Evolutionary conservation across 768 basidiomycete genomes (phyloP), one percentile per base, ranked within the genome.

Genomic region (Cystofilobasidium macerans): DNA sequence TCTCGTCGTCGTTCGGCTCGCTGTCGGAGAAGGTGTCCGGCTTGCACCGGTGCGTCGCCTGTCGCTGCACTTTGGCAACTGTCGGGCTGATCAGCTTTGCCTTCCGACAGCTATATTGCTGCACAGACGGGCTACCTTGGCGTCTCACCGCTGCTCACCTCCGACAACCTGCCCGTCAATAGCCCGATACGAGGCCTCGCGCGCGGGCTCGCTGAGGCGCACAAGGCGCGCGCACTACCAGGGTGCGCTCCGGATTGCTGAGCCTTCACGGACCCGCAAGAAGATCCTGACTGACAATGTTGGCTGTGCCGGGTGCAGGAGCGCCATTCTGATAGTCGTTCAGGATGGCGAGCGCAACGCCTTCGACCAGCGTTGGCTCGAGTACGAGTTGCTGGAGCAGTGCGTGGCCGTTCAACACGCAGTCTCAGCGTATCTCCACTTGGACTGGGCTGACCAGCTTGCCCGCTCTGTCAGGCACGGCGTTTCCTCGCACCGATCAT

Each of bases 301-400:
- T n/a, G n/a, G n/a, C n/a, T n/a, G n/a, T n/a, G n/a, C 5, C 28
- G 5, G 30, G 6, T 42, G 16, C 43, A 67, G 65, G 14, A 42
- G 58, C n/a, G 35, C 60, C 4, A 62, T 98, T 32, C 79, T 98
- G 16, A 89, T 98, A 71, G 89, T 97, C n/a, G 84, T 89, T 0
- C 92, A 93, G 72, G 81, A 84, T 5, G 82, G 83, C 47, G 94
- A 98, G 74, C 81, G 93, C 42, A 99, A 99, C 75, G 82, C 94
- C 6, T 98, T 97, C 73, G 94, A 98, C 75, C 94, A 99, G 75
- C 81, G 86, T 18, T 83, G 82, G 79, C 77, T 98, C 28, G 90
- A 98, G 76, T 95, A 89, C 69, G 85, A 89, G 68, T 79, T 99
- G 0, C 75, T 89, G 0, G 84, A 90, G 71, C 82, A 76, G 91